phyloP scores from a whole-genome alignment of 176 grass and related monocot species.

The Puya raimondii region DNA sequence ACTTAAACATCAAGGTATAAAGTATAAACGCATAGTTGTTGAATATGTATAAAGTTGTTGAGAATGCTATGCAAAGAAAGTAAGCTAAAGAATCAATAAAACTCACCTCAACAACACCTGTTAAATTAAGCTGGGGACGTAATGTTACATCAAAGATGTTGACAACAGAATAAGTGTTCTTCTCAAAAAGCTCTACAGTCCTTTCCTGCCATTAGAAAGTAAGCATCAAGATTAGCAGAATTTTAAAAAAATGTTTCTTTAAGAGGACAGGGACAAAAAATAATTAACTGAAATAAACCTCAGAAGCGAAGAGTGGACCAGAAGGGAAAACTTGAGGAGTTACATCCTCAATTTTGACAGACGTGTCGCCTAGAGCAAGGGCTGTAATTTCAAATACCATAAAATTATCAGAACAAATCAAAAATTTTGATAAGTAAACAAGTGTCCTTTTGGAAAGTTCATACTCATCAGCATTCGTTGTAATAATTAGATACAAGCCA shows the following conservation, averaged over 20 bases:
- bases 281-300: slow-evolving; percentile 33
- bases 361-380: slow-evolving; percentile 63
- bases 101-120: slow-evolving; percentile 85
- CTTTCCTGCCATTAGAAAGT: slow-evolving; percentile 36
- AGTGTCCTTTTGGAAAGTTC: too few relatives aligned
- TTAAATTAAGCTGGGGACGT: slow-evolving; percentile 81
- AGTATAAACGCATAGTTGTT: neutral
- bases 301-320: slow-evolving; percentile 65
- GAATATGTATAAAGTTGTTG: neutral
- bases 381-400: slow-evolving; percentile 29
- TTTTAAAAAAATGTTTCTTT: slow-evolving; percentile 7
- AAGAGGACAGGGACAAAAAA: neutral
- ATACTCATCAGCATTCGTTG: too few relatives aligned
- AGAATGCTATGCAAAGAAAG: neutral
- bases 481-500: too few relatives aligned
- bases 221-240: slow-evolving; percentile 14
- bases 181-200: slow-evolving; percentile 79
- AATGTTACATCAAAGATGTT: slow-evolving; percentile 93
- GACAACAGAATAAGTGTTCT: slow-evolving; percentile 90
- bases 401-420: neutral
- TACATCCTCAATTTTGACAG: slow-evolving; percentile 59
- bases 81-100: neutral
- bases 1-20: neutral
- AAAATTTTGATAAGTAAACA: too few relatives aligned
- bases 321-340: slow-evolving; percentile 60